phyloP scores from a whole-genome alignment of 495 filamentous ascomycete species.

The Pseudoneurospora amorphoporcata region DNA sequence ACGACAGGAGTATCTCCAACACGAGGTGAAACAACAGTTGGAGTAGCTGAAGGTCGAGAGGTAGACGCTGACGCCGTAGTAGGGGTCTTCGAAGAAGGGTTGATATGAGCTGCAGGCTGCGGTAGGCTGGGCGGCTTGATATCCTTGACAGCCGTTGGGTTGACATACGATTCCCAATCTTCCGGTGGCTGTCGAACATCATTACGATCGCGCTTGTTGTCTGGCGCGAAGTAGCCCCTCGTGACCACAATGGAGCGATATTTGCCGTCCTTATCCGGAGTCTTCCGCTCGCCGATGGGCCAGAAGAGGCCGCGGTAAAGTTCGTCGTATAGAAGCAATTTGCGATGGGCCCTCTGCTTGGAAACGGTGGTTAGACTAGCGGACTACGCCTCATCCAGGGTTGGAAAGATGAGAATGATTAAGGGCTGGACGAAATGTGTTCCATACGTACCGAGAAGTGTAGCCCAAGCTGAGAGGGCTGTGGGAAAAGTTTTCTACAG shows the following conservation, averaged over 20 bases:
- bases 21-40: neutral
- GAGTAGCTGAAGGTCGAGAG: neutral
- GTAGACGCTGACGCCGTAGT: neutral
- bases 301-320: slow-evolving; percentile 8
- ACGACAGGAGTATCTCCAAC: neutral
- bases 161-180: neutral
- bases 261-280: neutral
- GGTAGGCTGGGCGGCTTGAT: neutral
- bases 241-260: slow-evolving; percentile 12
- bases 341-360: slow-evolving; percentile 7
- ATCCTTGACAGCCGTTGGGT: neutral
- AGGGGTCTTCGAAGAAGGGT: neutral
- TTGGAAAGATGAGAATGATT: neutral
- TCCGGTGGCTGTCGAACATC: neutral
- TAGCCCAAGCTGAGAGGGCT: slow-evolving; percentile 4
- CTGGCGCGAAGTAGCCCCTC: neutral
- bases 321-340: slow-evolving; percentile 14
- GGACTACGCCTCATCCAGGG: neutral
- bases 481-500: slow-evolving; percentile 7
- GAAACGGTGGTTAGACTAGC: neutral
- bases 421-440: neutral
- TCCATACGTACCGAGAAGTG: slow-evolving; percentile 11
- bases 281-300: slow-evolving; percentile 4
- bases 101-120: neutral
- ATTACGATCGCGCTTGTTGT: neutral